phyloP scores from a whole-genome alignment of 495 filamentous ascomycete genomes.

The Xanthoparmelia taractica region DNA sequence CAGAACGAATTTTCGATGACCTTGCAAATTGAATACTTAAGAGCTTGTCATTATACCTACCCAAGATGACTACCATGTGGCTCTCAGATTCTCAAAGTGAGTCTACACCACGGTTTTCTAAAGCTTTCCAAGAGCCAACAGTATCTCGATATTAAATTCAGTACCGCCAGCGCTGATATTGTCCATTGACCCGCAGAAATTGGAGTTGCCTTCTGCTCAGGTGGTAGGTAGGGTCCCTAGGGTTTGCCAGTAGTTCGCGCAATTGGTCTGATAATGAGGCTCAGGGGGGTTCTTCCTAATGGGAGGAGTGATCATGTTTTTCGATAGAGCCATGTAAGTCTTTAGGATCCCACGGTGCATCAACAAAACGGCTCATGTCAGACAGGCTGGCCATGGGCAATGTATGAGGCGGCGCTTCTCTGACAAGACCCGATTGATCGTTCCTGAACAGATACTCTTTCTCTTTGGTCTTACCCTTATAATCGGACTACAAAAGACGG shows the following conservation, averaged over 20 bases:
- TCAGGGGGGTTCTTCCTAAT: conserved; percentile 86
- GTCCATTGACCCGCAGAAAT: conserved; percentile 55
- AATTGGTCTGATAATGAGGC: conserved; percentile 16
- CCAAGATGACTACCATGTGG: conserved; percentile 74
- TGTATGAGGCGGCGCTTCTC: conserved; percentile 36
- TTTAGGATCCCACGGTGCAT: neutral
- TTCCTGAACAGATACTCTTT: conserved; percentile 75
- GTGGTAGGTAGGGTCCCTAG: conserved; percentile 59
- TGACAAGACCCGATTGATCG: neutral
- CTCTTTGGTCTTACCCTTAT: conserved; percentile 90
- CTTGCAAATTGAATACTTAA: neutral
- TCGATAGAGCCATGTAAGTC: conserved; percentile 83
- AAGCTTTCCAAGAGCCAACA: neutral
- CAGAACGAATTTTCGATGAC: neutral
- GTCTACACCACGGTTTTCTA: conserved; percentile 26
- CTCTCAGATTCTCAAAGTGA: conserved; percentile 90
- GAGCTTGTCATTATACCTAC: neutral
- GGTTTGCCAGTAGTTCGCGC: conserved; percentile 7
- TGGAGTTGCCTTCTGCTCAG: conserved; percentile 90
- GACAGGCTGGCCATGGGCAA: conserved; percentile 80
- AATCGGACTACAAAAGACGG: conserved; percentile 85
- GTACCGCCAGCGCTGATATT: conserved; percentile 8
- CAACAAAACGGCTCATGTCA: conserved; percentile 1
- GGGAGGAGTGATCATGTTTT: conserved; percentile 90
- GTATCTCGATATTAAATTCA: neutral